Evolutionary conservation across 352 stramenopile genomes (phyloP).

Genomic region (Pythium vanterpoolii): DNA sequence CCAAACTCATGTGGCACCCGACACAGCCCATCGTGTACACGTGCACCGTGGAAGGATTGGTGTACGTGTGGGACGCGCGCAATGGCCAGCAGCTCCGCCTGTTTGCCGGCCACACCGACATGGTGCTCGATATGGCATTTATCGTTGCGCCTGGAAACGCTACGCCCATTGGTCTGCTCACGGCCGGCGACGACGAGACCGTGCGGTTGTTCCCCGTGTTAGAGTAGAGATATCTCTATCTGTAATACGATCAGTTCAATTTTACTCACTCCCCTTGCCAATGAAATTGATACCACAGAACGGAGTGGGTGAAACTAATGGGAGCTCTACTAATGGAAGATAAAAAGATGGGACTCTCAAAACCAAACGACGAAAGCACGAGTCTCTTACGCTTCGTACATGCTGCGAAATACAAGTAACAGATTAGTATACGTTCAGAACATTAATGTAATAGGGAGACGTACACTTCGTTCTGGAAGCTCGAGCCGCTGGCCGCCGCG

Average conservation of each 20-base stretch:
- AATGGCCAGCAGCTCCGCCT: conserved; percentile 73
- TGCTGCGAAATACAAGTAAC: conserved; percentile 33
- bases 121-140: conserved; percentile 90
- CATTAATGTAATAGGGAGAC: conserved; percentile 13
- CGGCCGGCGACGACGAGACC: conserved; percentile 77
- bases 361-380: conserved; percentile 13
- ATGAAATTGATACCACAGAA: neutral
- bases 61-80: conserved; percentile 92
- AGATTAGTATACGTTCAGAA: neutral
- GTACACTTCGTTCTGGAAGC: conserved; percentile 92
- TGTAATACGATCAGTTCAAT: conserved; percentile 13
- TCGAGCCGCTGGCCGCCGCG: conserved; percentile 82
- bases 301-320: conserved; percentile 7
- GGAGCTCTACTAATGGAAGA: conserved; percentile 29
- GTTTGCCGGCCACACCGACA: conserved; percentile 88
- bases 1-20: conserved; percentile 90
- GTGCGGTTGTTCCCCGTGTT: conserved; percentile 69
- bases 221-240: conserved; percentile 30
- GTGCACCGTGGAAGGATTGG: conserved; percentile 81
- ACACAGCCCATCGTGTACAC: conserved; percentile 84
- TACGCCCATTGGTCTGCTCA: conserved; percentile 59
- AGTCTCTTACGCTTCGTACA: conserved; percentile 76
- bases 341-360: conserved; percentile 26
- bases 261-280: neutral
- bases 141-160: conserved; percentile 41